These are phyloP conservation scores for Yamadazyma songkhlaensis DNA, from an alignment of 1,139 yeast species.

Conservation along the genomic window DNA sequence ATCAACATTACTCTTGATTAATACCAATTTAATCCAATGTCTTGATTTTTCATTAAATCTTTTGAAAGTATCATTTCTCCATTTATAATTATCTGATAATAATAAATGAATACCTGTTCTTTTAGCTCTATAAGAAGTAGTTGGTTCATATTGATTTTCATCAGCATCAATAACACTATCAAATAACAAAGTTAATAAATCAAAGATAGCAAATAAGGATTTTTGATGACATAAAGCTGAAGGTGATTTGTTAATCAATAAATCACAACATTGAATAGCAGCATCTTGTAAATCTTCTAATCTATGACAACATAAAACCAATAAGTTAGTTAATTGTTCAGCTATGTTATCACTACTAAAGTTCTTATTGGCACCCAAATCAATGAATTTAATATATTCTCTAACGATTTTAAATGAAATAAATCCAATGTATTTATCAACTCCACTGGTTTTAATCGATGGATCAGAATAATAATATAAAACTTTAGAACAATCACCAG, in stretches of 20 bases:
- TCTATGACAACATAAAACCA: conserved; percentile 76
- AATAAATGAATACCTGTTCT: conserved; percentile 56
- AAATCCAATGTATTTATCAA: conserved; percentile 67
- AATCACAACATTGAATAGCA: conserved; percentile 77
- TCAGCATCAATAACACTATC: conserved; percentile 87
- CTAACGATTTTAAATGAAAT: conserved; percentile 61
- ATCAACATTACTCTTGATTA: conserved; percentile 64
- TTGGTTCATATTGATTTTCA: conserved; percentile 76
- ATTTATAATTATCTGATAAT: conserved; percentile 73
- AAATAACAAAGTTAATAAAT: conserved; percentile 72
- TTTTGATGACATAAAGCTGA: conserved; percentile 73
- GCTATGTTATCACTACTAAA: conserved; percentile 65
- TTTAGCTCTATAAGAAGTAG: conserved; percentile 62
- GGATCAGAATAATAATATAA: conserved; percentile 85
- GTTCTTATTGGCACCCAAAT: conserved; percentile 45
- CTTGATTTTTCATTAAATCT: conserved; percentile 58
- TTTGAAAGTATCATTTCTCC: conserved; percentile 70
- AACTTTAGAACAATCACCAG: conserved; percentile 78
- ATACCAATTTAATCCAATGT: conserved; percentile 59
- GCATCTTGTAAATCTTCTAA: conserved; percentile 72
- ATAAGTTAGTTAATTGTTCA: conserved; percentile 63
- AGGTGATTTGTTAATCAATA: conserved; percentile 68
- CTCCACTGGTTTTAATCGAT: conserved; percentile 66
- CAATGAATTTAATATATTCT: conserved; percentile 50
- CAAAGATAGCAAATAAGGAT: conserved; percentile 76